Evolutionary conservation across 1,284 basidiomycete species (phyloP).

Genomic region (Xerocomus nothofagi): DNA sequence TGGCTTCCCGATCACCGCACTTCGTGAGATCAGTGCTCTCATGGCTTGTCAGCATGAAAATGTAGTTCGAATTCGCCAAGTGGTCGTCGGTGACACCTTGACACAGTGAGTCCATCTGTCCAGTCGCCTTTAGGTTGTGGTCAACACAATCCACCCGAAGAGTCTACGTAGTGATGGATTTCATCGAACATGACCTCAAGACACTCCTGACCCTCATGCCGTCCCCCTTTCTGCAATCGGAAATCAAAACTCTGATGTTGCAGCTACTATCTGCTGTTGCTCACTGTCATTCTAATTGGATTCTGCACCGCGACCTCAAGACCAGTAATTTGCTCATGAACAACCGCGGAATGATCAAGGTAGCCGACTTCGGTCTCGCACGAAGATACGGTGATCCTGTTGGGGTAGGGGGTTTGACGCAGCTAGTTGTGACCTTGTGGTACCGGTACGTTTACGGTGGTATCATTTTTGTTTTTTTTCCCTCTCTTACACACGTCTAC

Average conservation of each 20-base stretch:
- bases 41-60: slow-evolving; percentile 93
- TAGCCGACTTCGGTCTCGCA: slow-evolving; percentile 98
- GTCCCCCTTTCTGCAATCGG: slow-evolving; percentile 92
- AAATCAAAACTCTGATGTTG: slow-evolving; percentile 95
- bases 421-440: slow-evolving; percentile 98
- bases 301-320: slow-evolving; percentile 96
- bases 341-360: slow-evolving; percentile 96
- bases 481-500: slow-evolving; percentile 12
- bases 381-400: slow-evolving; percentile 94
- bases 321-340: slow-evolving; percentile 99
- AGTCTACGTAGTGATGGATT: slow-evolving; percentile 99
- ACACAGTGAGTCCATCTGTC: slow-evolving; percentile 77
- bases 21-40: slow-evolving; percentile 93
- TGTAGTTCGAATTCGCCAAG: slow-evolving; percentile 92
- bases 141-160: slow-evolving; percentile 45
- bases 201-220: slow-evolving; percentile 93
- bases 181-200: slow-evolving; percentile 99
- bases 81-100: slow-evolving; percentile 98
- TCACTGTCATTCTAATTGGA: slow-evolving; percentile 96
- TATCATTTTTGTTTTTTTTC: slow-evolving; percentile 9
- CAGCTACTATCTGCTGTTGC: slow-evolving; percentile 93
- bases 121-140: slow-evolving; percentile 6
- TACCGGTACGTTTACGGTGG: slow-evolving; percentile 72
- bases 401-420: slow-evolving; percentile 91
- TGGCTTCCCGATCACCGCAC: slow-evolving; percentile 96